phyloP scores from a whole-genome alignment of 495 filamentous ascomycete species.

The Penicillium mononematosum region DNA sequence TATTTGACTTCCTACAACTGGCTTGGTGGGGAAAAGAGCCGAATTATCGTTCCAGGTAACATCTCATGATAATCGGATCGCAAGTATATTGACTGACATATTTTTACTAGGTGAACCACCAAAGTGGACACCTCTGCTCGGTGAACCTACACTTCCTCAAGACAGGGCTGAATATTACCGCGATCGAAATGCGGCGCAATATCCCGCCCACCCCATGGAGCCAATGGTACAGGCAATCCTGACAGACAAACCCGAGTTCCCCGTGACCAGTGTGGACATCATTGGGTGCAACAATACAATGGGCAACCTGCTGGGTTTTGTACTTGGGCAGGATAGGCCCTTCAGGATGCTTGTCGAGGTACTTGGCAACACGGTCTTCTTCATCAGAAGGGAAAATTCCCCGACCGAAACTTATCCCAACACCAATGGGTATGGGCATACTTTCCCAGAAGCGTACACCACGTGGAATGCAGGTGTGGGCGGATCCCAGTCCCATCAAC shows the following conservation, averaged over 20 bases:
- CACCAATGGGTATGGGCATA: slow-evolving; percentile 60
- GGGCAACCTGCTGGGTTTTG: slow-evolving; percentile 56
- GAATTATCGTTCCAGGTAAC: slow-evolving; percentile 55
- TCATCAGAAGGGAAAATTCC: slow-evolving; percentile 57
- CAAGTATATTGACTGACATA: background rate
- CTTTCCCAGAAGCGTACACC: slow-evolving; percentile 64
- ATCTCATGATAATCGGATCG: background rate
- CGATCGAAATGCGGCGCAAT: slow-evolving; percentile 61
- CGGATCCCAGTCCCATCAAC: slow-evolving; percentile 60
- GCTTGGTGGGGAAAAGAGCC: slow-evolving; percentile 35
- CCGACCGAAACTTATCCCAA: slow-evolving; percentile 51
- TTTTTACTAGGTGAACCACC: slow-evolving; percentile 53
- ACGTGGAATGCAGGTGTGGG: slow-evolving; percentile 51
- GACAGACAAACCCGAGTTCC: slow-evolving; percentile 33
- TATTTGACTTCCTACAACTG: slow-evolving; percentile 57
- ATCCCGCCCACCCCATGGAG: slow-evolving; percentile 55
- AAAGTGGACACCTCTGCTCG: slow-evolving; percentile 52
- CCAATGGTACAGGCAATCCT: slow-evolving; percentile 54
- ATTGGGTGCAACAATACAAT: slow-evolving; percentile 62
- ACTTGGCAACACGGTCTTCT: slow-evolving; percentile 60
- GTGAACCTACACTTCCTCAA: slow-evolving; percentile 37
- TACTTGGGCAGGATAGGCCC: slow-evolving; percentile 40
- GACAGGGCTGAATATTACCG: slow-evolving; percentile 57
- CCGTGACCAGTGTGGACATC: slow-evolving; percentile 50
- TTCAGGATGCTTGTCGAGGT: slow-evolving; percentile 63